Evolutionary conservation across 192 early-diverging fungal species (phyloP), one percentile per base, ranked within the genome.

Genomic region (Ambispora gerdemannii): DNA sequence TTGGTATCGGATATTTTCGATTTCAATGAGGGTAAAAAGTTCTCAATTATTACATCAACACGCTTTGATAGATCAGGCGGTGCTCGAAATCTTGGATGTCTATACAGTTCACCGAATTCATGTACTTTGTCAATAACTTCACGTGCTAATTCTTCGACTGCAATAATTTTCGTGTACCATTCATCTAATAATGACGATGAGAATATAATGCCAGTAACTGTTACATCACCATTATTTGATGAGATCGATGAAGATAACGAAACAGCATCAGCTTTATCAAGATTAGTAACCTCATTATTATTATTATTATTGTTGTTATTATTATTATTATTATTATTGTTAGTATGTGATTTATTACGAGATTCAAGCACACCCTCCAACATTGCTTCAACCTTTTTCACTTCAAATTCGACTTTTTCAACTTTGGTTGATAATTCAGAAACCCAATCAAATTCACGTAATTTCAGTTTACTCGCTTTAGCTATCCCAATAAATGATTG

Each of bases 151-250:
- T 70, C 67, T 43, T 70, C 67, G 4, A 43, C 55, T 0, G 51
- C 67, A 13, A 70, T 50, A 53, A 70, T 53, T 15, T 55, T 70
- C 3, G 67, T 70, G 32, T 70, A 70, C 67, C 67, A 70, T 56
- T 70, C 67, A 43, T 70, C 67, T 35, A 70, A 58, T 28, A 58
- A 25, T 3, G 67, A 70, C 2, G 67, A 38, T 52, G 67, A 70
- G 30, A 66, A 66, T 8, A 70, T 22, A 58, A 70, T 58, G 27
- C 67, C 67, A 25, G 67, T 70, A 11, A 70, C 67, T 3, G 55
- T 70, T 19, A 70, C 24, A 27, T 70, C 67, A 70, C 53, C 51
- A 8, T 43, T 43, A 15, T 43, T 43, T 6, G 38, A 43, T 43
- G 38, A 43, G 6, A 15, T 43, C 15, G 6, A 6, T 43, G 38